Conservation (phyloP, 176 grass and related monocot genomes). For the Oryza brachyantha region DNA sequence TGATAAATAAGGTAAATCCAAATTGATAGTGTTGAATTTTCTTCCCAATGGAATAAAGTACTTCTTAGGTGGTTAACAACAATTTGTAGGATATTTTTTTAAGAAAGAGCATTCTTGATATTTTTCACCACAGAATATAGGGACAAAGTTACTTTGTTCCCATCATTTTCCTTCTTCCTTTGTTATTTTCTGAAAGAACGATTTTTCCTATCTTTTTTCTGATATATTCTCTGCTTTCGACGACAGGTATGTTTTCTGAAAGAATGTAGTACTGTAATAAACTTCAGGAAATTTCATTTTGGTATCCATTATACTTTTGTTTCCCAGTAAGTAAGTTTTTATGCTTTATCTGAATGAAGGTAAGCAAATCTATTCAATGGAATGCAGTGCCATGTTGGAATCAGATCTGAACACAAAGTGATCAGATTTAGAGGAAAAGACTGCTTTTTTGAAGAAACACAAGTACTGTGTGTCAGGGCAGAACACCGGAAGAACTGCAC, state of each 20-base stretch:
- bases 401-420: conserved; percentile 24
- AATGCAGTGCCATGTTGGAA: conserved; percentile 20
- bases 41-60: neutral
- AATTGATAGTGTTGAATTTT: neutral
- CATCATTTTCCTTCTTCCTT: neutral
- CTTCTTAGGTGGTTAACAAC: neutral
- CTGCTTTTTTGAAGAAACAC: conserved; percentile 27
- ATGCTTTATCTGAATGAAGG: conserved; percentile 1
- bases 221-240: conserved; percentile 17
- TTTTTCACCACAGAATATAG: neutral
- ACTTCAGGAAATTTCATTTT: neutral
- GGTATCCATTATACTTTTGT: neutral
- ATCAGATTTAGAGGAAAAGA: conserved; percentile 27
- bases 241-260: neutral
- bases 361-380: conserved; percentile 4
- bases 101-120: neutral
- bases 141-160: conserved; percentile 36
- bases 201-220: neutral
- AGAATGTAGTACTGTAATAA: neutral
- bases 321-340: conserved; percentile 28
- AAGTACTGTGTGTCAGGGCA: conserved; percentile 35
- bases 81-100: neutral
- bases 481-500: conserved; percentile 8
- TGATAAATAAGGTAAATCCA: conserved; percentile 13
- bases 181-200: neutral